These are phyloP conservation scores for Claviceps purpurea DNA, from an alignment of 2,329 filamentous ascomycete species.

Conservation along the genomic window DNA sequence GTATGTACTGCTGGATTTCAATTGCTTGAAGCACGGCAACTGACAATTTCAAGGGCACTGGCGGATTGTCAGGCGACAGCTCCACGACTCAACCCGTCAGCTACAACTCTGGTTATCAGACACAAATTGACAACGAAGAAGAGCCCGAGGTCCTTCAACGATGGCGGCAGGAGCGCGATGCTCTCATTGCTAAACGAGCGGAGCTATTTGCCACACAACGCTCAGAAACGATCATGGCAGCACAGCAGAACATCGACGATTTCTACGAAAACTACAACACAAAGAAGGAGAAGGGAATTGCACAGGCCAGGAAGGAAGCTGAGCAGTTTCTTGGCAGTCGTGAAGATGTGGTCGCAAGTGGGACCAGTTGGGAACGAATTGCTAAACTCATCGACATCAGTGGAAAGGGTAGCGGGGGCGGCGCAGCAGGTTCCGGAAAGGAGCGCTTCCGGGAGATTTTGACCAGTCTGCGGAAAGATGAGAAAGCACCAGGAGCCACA, in stretches of 20 bases:
- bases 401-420: slow-evolving; percentile 79
- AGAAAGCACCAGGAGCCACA: slow-evolving; percentile 61
- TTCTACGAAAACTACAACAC: slow-evolving; percentile 99
- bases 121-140: slow-evolving; percentile 53
- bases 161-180: slow-evolving; percentile 85
- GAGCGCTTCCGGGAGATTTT: slow-evolving; percentile 89
- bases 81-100: slow-evolving; percentile 55
- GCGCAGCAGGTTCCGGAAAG: slow-evolving; percentile 83
- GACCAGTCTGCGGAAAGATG: slow-evolving; percentile 78
- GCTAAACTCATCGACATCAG: slow-evolving; percentile 95
- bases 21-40: background rate
- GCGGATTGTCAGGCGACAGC: slow-evolving; percentile 15
- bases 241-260: slow-evolving; percentile 89
- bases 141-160: slow-evolving; percentile 81
- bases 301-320: slow-evolving; percentile 79
- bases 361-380: slow-evolving; percentile 97
- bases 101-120: slow-evolving; percentile 49
- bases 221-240: slow-evolving; percentile 73
- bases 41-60: slow-evolving; percentile 15
- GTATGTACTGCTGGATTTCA: slow-evolving; percentile 14
- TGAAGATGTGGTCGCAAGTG: slow-evolving; percentile 86
- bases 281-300: slow-evolving; percentile 88
- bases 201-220: slow-evolving; percentile 75
- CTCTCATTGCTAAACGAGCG: slow-evolving; percentile 68
- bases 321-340: slow-evolving; percentile 81